Percentiles rank a stretch among this genome's conserved stretches.
phyloP scores from a whole-genome alignment of 2,329 filamentous ascomycete species.

The Claviceps citrina region DNA sequence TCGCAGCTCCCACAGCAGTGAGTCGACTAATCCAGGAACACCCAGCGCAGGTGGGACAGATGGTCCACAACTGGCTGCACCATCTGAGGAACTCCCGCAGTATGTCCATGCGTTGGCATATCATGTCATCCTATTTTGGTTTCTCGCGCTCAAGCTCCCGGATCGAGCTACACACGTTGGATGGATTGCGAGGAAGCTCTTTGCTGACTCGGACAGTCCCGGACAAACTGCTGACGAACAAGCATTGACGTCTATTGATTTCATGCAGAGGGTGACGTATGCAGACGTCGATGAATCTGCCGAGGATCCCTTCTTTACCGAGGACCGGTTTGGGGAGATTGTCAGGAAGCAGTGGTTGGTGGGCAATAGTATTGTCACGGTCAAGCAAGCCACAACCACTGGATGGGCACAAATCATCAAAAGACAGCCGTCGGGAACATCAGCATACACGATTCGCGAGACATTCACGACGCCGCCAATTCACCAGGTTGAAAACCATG shows the following conservation, averaged over 20 bases:
- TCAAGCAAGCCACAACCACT: slow-evolving; percentile 52
- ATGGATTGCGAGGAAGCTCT: slow-evolving; percentile 81
- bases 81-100: slow-evolving; percentile 64
- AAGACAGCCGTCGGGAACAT: slow-evolving; percentile 54
- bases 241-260: slow-evolving; percentile 82
- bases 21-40: slow-evolving; percentile 20
- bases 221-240: slow-evolving; percentile 72
- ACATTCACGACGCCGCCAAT: slow-evolving; percentile 42
- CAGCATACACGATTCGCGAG: slow-evolving; percentile 43
- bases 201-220: slow-evolving; percentile 57
- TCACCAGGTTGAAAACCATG: slow-evolving; percentile 35
- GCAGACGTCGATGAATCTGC: slow-evolving; percentile 69
- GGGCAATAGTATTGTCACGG: slow-evolving; percentile 58
- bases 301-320: slow-evolving; percentile 49
- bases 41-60: slow-evolving; percentile 10
- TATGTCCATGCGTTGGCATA: slow-evolving; percentile 91
- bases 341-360: slow-evolving; percentile 55
- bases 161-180: slow-evolving; percentile 73
- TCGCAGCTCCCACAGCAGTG: slow-evolving; percentile 30
- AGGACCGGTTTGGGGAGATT: slow-evolving; percentile 49
- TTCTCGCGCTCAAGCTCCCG: slow-evolving; percentile 70
- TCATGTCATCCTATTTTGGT: slow-evolving; percentile 95
- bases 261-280: slow-evolving; percentile 80
- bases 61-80: slow-evolving; percentile 20
- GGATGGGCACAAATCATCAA: slow-evolving; percentile 58